Percentiles rank a stretch among this genome's conserved stretches.
phyloP scores from a whole-genome alignment of 495 filamentous ascomycete species.

The Podospora pseudoanserina region DNA sequence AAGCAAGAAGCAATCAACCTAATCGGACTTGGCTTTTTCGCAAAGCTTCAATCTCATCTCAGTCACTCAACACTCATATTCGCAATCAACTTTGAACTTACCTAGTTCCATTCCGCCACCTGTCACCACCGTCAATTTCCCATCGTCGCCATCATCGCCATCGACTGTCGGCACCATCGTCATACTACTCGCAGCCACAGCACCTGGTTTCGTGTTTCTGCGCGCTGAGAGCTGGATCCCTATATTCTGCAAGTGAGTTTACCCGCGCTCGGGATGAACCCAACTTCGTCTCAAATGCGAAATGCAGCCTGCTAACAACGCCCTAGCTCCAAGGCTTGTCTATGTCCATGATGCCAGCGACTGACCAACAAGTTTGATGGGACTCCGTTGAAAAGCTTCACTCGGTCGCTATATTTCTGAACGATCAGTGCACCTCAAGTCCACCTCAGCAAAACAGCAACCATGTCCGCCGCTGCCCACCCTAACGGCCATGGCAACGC shows the following conservation, averaged over 20 bases:
- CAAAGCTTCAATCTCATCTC: neutral
- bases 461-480: neutral
- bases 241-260: neutral
- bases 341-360: neutral
- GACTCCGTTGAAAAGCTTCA: neutral
- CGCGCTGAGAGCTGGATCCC: neutral
- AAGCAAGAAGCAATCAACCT: neutral
- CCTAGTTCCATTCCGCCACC: neutral
- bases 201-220: neutral
- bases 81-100: neutral
- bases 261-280: neutral
- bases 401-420: neutral
- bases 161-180: neutral
- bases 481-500: neutral
- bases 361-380: neutral
- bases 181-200: neutral
- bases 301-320: neutral
- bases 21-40: too few species aligned
- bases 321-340: neutral
- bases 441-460: neutral
- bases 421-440: too few species aligned
- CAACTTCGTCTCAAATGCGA: neutral
- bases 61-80: neutral
- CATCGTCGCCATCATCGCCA: neutral
- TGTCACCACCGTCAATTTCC: neutral